Evolutionary conservation across 371 early-diverging fungal genomes (phyloP).

Genomic region (Rhizopus arrhizus): DNA sequence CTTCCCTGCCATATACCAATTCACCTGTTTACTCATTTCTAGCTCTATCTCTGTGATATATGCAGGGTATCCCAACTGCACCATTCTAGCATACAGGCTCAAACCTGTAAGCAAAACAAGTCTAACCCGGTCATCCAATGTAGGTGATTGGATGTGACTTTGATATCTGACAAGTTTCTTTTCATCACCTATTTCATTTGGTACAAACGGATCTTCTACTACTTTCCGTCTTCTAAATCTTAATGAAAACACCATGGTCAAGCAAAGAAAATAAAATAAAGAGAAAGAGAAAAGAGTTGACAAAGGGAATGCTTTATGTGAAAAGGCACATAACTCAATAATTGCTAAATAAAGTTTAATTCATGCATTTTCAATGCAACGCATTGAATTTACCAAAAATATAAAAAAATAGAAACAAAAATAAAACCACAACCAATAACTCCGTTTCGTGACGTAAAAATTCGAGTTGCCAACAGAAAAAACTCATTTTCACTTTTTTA

Average conservation of each 20-base stretch:
- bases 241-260: conserved; percentile 21
- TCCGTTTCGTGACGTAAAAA: conserved; percentile 6
- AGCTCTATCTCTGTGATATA: conserved; percentile 28
- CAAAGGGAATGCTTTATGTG: background rate
- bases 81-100: conserved; percentile 11
- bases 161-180: conserved; percentile 11
- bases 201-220: conserved; percentile 14
- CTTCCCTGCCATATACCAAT: conserved; percentile 45
- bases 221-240: conserved; percentile 20
- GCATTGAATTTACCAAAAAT: background rate
- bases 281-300: background rate
- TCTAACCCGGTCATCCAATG: conserved; percentile 13
- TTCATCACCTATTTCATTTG: background rate
- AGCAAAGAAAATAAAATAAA: conserved; percentile 2
- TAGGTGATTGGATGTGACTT: background rate
- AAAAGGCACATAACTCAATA: conserved; percentile 5
- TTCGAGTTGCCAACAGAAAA: background rate
- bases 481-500: background rate
- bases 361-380: conserved; percentile 2
- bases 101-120: conserved; percentile 11
- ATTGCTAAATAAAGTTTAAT: conserved; percentile 15
- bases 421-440: background rate
- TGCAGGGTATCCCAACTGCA: conserved; percentile 14
- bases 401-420: conserved; percentile 2
- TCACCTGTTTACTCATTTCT: conserved; percentile 35